These are phyloP conservation scores for Phialophora chinensis DNA, from an alignment of 2,329 filamentous ascomycete genomes.

Conservation along the genomic window DNA sequence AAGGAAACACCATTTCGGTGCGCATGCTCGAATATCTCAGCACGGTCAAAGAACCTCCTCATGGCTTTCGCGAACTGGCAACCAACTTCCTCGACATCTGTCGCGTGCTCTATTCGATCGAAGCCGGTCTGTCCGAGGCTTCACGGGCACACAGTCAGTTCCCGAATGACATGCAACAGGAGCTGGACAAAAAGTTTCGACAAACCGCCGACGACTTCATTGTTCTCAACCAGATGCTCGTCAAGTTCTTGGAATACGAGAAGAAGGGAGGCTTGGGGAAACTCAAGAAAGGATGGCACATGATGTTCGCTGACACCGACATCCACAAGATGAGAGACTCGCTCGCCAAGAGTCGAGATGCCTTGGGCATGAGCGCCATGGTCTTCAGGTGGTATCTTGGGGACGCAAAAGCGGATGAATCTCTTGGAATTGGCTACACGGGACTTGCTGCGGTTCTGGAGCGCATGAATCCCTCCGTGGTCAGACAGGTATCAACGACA, in stretches of 20 bases:
- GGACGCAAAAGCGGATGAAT: constrained; percentile 62
- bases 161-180: constrained; percentile 65
- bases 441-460: constrained; percentile 70
- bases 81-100: constrained; percentile 71
- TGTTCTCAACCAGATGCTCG: constrained; percentile 67
- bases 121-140: constrained; percentile 66
- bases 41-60: constrained; percentile 60
- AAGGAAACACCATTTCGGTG: constrained; percentile 69
- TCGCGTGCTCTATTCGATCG: constrained; percentile 70
- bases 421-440: constrained; percentile 70
- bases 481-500: constrained; percentile 37
- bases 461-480: constrained; percentile 45
- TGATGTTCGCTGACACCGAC: constrained; percentile 67
- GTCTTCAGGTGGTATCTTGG: constrained; percentile 71
- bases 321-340: constrained; percentile 65
- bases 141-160: constrained; percentile 59
- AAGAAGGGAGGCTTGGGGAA: constrained; percentile 66
- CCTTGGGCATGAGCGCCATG: constrained; percentile 67
- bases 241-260: constrained; percentile 67
- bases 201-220: constrained; percentile 67
- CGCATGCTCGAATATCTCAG: constrained; percentile 69
- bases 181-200: constrained; percentile 69
- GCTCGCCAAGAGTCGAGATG: constrained; percentile 64
- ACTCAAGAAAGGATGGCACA: constrained; percentile 66
- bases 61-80: constrained; percentile 65